A percentile compares a stretch with the other conserved stretches of the same genome.
phyloP scores from a whole-genome alignment of 495 filamentous ascomycete genomes.

The Geoglossum glabrum region DNA sequence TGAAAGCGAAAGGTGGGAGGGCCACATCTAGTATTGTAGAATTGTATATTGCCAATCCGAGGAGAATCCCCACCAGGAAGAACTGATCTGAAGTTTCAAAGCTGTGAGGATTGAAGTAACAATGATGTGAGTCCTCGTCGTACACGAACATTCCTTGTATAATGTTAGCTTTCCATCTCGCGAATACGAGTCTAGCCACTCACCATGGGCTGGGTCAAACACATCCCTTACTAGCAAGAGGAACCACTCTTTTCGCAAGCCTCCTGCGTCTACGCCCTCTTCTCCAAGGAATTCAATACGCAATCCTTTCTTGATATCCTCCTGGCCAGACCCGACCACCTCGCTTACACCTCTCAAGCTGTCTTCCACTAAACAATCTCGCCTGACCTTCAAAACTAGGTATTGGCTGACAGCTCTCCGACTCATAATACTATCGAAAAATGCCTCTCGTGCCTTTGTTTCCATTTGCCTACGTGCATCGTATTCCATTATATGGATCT shows the following conservation, averaged over 20 bases:
- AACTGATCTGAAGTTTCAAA: slow-evolving; percentile 91
- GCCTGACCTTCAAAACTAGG: slow-evolving; percentile 55
- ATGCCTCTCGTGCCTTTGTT: slow-evolving; percentile 72
- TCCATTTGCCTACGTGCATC: slow-evolving; percentile 88
- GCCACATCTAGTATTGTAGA: slow-evolving; percentile 86
- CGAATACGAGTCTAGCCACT: slow-evolving; percentile 11
- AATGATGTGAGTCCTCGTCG: slow-evolving; percentile 84
- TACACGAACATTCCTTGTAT: slow-evolving; percentile 68
- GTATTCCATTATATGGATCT: slow-evolving; percentile 81
- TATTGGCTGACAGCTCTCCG: slow-evolving; percentile 59
- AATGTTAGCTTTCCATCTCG: neutral
- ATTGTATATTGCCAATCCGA: slow-evolving; percentile 90
- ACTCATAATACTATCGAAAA: slow-evolving; percentile 70
- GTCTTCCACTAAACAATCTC: slow-evolving; percentile 83
- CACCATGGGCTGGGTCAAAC: slow-evolving; percentile 82
- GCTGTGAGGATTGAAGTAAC: slow-evolving; percentile 86
- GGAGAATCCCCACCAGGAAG: slow-evolving; percentile 71
- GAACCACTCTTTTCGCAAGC: slow-evolving; percentile 92
- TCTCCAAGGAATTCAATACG: slow-evolving; percentile 76
- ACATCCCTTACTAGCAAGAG: slow-evolving; percentile 76
- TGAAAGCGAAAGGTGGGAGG: slow-evolving; percentile 81
- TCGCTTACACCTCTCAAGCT: slow-evolving; percentile 75
- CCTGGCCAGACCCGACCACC: slow-evolving; percentile 58
- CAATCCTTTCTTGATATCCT: slow-evolving; percentile 85
- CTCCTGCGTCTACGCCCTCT: slow-evolving; percentile 83